Evolutionary conservation across 345 rosid genomes (phyloP).

Genomic region (Pistacia atlantica): DNA sequence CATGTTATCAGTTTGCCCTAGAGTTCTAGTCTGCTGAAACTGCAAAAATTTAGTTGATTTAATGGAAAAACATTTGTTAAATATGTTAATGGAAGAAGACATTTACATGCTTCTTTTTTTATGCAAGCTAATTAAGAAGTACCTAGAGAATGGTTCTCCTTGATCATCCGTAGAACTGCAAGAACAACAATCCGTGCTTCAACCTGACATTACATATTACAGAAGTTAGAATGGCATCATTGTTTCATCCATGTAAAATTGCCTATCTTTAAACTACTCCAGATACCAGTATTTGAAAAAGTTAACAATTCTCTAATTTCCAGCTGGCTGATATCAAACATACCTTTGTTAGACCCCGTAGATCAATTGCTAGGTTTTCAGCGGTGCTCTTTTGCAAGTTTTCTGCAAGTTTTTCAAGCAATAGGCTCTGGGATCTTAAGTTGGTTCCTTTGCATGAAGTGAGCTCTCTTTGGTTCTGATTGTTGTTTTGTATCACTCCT

Average conservation of each 20-base stretch:
- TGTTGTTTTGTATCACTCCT: slow-evolving; percentile 69
- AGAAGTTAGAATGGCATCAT: slow-evolving; percentile 11
- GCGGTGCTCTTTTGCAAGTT: slow-evolving; percentile 59
- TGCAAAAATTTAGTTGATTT: background rate
- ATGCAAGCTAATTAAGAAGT: slow-evolving; percentile 2
- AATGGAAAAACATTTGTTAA: background rate
- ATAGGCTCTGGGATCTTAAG: slow-evolving; percentile 54
- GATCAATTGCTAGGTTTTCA: slow-evolving; percentile 67
- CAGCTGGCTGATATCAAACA: slow-evolving; percentile 5
- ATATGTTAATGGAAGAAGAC: background rate
- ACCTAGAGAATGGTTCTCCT: slow-evolving; percentile 75
- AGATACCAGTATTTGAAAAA: background rate
- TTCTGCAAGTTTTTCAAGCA: slow-evolving; percentile 78
- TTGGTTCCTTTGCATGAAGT: slow-evolving; percentile 39
- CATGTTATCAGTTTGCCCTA: background rate
- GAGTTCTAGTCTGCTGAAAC: background rate
- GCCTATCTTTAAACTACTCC: background rate
- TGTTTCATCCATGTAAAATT: background rate
- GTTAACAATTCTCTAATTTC: slow-evolving; percentile 1
- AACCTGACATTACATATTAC: slow-evolving; percentile 52
- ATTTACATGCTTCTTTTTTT: background rate
- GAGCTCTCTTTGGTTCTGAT: slow-evolving; percentile 37
- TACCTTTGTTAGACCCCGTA: slow-evolving; percentile 85
- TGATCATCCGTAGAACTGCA: slow-evolving; percentile 86
- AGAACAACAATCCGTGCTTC: slow-evolving; percentile 93